These are phyloP conservation scores for Boletus reticulatus DNA, from an alignment of 768 basidiomycete species.

Conservation along the genomic window DNA sequence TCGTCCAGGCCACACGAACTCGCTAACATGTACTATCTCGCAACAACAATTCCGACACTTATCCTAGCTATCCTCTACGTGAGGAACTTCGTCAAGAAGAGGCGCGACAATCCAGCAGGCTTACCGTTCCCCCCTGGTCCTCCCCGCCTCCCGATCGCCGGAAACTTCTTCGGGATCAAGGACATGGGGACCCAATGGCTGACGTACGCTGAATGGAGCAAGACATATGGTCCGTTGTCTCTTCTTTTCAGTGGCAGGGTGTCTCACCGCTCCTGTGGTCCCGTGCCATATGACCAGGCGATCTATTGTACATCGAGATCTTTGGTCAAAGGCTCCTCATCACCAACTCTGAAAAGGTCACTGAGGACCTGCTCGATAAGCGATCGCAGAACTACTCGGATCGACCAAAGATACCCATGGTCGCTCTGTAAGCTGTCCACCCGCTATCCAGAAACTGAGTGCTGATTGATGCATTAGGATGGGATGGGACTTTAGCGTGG, in stretches of 20 bases:
- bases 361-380: slow-evolving; percentile 29
- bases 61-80: background rate
- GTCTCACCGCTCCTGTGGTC: background rate
- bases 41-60: background rate
- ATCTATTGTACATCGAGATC: slow-evolving; percentile 27
- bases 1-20: background rate
- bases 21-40: slow-evolving; percentile 5
- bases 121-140: slow-evolving; percentile 42
- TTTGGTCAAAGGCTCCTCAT: slow-evolving; percentile 20
- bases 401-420: slow-evolving; percentile 23
- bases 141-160: slow-evolving; percentile 39
- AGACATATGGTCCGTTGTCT: slow-evolving; percentile 36
- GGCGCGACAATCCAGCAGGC: slow-evolving; percentile 15
- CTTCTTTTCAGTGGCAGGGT: background rate
- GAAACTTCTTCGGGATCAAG: slow-evolving; percentile 43
- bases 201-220: slow-evolving; percentile 41
- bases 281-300: slow-evolving; percentile 9
- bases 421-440: slow-evolving; percentile 13
- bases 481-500: slow-evolving; percentile 40
- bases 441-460: background rate
- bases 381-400: slow-evolving; percentile 29
- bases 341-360: slow-evolving; percentile 24
- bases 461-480: slow-evolving; percentile 10
- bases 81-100: slow-evolving; percentile 4
- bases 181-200: slow-evolving; percentile 37